phyloP scores from a whole-genome alignment of 495 filamentous ascomycete species.

The Articulospora tetracladia region DNA sequence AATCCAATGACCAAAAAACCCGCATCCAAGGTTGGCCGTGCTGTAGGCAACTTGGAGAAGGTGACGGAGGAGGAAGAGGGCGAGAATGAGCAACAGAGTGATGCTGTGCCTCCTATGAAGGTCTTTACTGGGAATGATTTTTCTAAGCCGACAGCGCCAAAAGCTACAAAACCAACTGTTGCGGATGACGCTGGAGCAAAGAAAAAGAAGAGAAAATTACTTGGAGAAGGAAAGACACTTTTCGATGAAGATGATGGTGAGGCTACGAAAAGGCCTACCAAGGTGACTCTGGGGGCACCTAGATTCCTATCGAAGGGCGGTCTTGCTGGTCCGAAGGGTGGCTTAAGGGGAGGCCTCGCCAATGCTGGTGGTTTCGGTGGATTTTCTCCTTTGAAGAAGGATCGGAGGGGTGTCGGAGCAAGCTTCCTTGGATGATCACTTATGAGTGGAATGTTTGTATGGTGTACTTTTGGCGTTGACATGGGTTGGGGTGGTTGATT shows the following conservation, averaged over 20 bases:
- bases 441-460: not conserved
- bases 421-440: slow-evolving; percentile 44
- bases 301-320: slow-evolving; percentile 32
- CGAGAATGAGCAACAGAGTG: slow-evolving; percentile 1
- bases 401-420: slow-evolving; percentile 54
- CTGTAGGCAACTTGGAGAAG: slow-evolving; percentile 16
- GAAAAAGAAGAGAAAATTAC: slow-evolving; percentile 72
- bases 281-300: slow-evolving; percentile 22
- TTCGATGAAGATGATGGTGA: slow-evolving; percentile 76
- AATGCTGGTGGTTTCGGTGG: slow-evolving; percentile 34
- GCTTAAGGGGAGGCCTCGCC: slow-evolving; percentile 28
- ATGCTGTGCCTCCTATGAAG: not conserved
- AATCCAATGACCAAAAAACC: slow-evolving; percentile 13
- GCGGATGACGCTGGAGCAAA: slow-evolving; percentile 44
- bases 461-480: not conserved
- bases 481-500: not conserved
- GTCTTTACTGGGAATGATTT: not conserved
- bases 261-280: slow-evolving; percentile 27
- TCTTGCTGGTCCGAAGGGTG: slow-evolving; percentile 7
- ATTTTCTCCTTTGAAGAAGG: slow-evolving; percentile 82
- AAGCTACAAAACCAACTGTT: slow-evolving; percentile 4
- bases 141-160: not conserved
- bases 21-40: slow-evolving; percentile 5
- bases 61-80: slow-evolving; percentile 23
- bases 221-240: slow-evolving; percentile 61